Evolutionary conservation across 345 rosid genomes (phyloP), one percentile per base, ranked within the genome.

Genomic region (Acer saccharum): DNA sequence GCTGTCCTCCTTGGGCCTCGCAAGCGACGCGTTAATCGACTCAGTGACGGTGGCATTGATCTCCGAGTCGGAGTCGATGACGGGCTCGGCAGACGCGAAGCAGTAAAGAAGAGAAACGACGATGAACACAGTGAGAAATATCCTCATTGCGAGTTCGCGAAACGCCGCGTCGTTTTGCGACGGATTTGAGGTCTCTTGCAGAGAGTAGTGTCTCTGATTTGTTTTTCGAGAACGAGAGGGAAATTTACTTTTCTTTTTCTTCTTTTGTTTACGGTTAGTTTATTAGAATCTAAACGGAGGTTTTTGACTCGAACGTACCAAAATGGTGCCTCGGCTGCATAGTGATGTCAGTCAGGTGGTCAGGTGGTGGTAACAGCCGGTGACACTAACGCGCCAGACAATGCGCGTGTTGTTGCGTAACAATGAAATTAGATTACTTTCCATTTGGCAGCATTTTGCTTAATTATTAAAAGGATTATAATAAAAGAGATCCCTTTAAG

Each of bases 1-100:
- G 78, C 86, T 82, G 61, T 84, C 88, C 73, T 84, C 86, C 71
- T 78, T 85, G 71, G 84, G 83, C 73, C 82, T 79, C 73, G 87
- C 44, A 10, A 68, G 64, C 13, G 88, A 66, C 50, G 79, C 52
- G 57, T 78, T 85, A 64, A 16, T 41, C 13, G 61, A 57, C 48
- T 76, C 84, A 44, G 74, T 52, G 27, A 52, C 78, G 27, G 81
- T 83, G 68, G 82, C 80, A 61, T 79, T 75, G 78, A 74, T 67
- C 25, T 80, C 77, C 13, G 68, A 74, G 64, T 76, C 82, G 52
- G 76, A 50, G 12, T n/a, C 44, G 41, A 73, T 57, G 43, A 74
- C 70, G 57, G 78, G 74, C 25, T 71, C 81, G 35, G 52, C 29
- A 70, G 74, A 76, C 2, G 72, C 81, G 60, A 71, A 64, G 76